These are phyloP conservation scores for Primulina huaijiensis DNA, from an alignment of 257 asterid species.

Conservation along the genomic window DNA sequence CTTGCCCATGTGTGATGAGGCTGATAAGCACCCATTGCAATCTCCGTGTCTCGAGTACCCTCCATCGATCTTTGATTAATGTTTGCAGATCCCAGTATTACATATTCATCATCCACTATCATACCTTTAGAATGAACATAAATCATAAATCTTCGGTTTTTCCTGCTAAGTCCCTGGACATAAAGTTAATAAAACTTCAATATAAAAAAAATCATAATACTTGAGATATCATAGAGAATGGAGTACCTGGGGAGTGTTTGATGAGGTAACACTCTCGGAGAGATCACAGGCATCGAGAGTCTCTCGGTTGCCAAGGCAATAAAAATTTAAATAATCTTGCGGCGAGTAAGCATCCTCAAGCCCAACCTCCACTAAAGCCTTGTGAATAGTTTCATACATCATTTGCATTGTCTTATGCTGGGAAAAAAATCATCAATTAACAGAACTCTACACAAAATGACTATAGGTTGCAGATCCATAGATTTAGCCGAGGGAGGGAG, in stretches of 20 bases:
- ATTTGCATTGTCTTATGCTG: conserved; percentile 98
- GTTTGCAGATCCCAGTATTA: conserved; percentile 87
- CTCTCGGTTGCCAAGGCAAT: conserved; percentile 95
- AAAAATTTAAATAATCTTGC: conserved; percentile 82
- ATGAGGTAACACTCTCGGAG: conserved; percentile 42
- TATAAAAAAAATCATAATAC: neutral
- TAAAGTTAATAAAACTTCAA: conserved; percentile 3
- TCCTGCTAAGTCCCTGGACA: conserved; percentile 73
- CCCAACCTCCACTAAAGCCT: conserved; percentile 92
- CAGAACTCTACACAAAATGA: neutral
- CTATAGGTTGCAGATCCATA: neutral
- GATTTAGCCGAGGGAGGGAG: neutral
- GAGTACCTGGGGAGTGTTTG: conserved; percentile 82
- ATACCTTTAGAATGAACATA: conserved; percentile 97
- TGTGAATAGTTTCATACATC: conserved; percentile 95
- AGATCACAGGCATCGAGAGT: conserved; percentile 35
- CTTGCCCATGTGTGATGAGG: conserved; percentile 89
- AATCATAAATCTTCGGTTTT: conserved; percentile 88
- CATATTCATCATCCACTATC: conserved; percentile 93
- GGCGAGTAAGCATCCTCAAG: conserved; percentile 80
- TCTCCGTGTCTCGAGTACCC: conserved; percentile 91
- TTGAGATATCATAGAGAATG: neutral
- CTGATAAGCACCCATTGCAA: conserved; percentile 98
- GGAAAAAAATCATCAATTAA: neutral
- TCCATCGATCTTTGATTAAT: conserved; percentile 94